Percentiles rank a stretch among this genome's conserved stretches.
Evolutionary conservation across 2,329 filamentous ascomycete genomes (phyloP).

Genomic region (Stagonosporopsis vannaccii): DNA sequence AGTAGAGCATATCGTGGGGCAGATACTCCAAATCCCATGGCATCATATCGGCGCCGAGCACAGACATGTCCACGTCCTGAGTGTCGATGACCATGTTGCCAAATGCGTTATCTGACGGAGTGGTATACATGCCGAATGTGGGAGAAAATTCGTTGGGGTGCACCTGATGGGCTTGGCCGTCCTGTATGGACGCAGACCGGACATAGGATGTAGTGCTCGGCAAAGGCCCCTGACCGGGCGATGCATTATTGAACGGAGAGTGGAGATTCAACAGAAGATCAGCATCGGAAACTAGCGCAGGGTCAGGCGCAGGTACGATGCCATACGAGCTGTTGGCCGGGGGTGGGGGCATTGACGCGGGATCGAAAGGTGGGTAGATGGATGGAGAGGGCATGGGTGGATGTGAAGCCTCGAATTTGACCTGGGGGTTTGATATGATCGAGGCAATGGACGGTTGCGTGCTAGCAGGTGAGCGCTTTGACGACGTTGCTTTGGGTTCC

Average conservation of each 20-base stretch:
- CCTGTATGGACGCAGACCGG: conserved; percentile 26
- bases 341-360: conserved; percentile 43
- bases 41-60: conserved; percentile 73
- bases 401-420: conserved; percentile 38
- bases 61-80: conserved; percentile 77
- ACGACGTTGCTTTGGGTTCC: conserved; percentile 26
- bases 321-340: conserved; percentile 32
- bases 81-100: conserved; percentile 74
- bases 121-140: conserved; percentile 34
- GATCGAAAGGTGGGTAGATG: conserved; percentile 34
- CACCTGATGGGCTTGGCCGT: conserved; percentile 15
- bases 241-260: conserved; percentile 51
- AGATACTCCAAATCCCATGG: conserved; percentile 76
- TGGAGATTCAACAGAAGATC: conserved; percentile 60
- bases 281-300: conserved; percentile 53
- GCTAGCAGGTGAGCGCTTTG: conserved; percentile 32
- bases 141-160: conserved; percentile 30
- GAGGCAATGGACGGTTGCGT: conserved; percentile 43
- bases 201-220: conserved; percentile 29
- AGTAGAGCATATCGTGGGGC: conserved; percentile 68
- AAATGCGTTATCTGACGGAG: conserved; percentile 42
- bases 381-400: conserved; percentile 32
- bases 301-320: conserved; percentile 35
- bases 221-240: conserved; percentile 28
- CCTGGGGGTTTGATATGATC: conserved; percentile 32